A percentile compares a stretch with the other conserved stretches of the same genome.
These are phyloP conservation scores for Paraglomus brasilianum DNA, from an alignment of 192 early-diverging fungal species.

Conservation along the genomic window DNA sequence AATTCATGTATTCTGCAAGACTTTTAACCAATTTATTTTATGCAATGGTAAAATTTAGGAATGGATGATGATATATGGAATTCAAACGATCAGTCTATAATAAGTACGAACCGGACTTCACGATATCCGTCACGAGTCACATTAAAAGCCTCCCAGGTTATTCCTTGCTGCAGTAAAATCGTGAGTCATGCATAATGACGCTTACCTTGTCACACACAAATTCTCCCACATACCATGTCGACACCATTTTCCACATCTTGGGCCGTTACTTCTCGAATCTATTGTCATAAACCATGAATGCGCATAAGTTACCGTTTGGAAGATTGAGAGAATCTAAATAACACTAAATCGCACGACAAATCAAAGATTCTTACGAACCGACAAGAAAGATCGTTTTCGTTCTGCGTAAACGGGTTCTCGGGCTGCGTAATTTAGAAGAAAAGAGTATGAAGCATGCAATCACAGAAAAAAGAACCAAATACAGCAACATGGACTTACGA, in stretches of 20 bases:
- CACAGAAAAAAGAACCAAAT: not conserved
- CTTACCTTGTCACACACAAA: not conserved
- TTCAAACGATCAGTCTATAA: not conserved
- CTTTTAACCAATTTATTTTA: slow-evolving; percentile 21
- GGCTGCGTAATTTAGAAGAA: not conserved
- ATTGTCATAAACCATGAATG: not conserved
- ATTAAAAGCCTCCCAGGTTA: slow-evolving; percentile 32
- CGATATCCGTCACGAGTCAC: slow-evolving; percentile 40
- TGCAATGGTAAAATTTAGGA: not conserved
- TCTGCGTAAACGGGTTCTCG: slow-evolving; percentile 1
- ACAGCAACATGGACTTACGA: not conserved
- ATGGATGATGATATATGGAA: not conserved
- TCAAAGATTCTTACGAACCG: slow-evolving; percentile 6
- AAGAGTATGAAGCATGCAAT: not conserved
- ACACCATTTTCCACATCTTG: slow-evolving; percentile 35
- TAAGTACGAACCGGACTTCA: slow-evolving; percentile 35
- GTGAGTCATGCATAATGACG: not conserved
- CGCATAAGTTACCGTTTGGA: not conserved
- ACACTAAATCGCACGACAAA: not conserved
- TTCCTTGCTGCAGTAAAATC: slow-evolving; percentile 38
- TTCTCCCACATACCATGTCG: slow-evolving; percentile 36
- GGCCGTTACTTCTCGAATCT: slow-evolving; percentile 32
- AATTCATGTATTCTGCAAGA: slow-evolving; percentile 25
- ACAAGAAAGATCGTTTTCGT: slow-evolving; percentile 11
- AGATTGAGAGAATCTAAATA: not conserved